Evolutionary conservation across 2,329 filamentous ascomycete species (phyloP).

Genomic region (Hymenoscyphus occultus): DNA sequence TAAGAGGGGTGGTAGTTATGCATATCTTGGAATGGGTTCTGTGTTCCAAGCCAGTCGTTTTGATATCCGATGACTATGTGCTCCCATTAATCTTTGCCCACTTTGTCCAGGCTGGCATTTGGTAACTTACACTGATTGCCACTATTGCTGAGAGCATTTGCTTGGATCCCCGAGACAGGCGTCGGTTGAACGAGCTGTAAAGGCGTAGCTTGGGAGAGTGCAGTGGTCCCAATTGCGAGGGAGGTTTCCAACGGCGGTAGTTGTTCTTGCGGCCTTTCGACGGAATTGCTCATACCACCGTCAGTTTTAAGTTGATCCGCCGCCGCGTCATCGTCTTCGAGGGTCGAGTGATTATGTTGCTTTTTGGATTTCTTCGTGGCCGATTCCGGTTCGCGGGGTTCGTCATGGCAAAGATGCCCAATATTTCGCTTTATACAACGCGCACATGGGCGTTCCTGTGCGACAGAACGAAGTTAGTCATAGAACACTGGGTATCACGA

Average conservation of each 20-base stretch:
- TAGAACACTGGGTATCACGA: constrained; percentile 33
- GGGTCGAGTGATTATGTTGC: constrained; percentile 52
- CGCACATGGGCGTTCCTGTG: constrained; percentile 89
- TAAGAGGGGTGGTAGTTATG: constrained; percentile 90
- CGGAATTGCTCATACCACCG: constrained; percentile 49
- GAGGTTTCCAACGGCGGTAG: constrained; percentile 30
- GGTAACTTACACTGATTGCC: constrained; percentile 69
- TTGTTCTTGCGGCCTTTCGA: constrained; percentile 50
- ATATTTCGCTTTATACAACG: constrained; percentile 98
- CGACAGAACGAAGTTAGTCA: constrained; percentile 33
- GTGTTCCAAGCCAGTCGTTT: constrained; percentile 71
- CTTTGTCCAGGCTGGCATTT: constrained; percentile 12
- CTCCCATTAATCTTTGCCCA: constrained; percentile 30
- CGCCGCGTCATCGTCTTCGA: constrained; percentile 58
- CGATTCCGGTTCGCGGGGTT: constrained; percentile 78
- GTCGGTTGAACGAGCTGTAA: constrained; percentile 71
- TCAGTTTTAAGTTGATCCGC: constrained; percentile 49
- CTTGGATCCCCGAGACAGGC: constrained; percentile 64
- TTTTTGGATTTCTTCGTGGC: constrained; percentile 70
- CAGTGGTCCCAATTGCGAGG: constrained; percentile 38
- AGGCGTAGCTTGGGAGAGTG: constrained; percentile 48
- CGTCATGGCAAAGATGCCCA: constrained; percentile 96
- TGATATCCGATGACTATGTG: constrained; percentile 74
- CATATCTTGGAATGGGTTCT: constrained; percentile 90
- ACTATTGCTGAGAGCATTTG: constrained; percentile 58